phyloP scores from a whole-genome alignment of 2,329 filamentous ascomycete species.

The Aspergillus aculeatinus region DNA sequence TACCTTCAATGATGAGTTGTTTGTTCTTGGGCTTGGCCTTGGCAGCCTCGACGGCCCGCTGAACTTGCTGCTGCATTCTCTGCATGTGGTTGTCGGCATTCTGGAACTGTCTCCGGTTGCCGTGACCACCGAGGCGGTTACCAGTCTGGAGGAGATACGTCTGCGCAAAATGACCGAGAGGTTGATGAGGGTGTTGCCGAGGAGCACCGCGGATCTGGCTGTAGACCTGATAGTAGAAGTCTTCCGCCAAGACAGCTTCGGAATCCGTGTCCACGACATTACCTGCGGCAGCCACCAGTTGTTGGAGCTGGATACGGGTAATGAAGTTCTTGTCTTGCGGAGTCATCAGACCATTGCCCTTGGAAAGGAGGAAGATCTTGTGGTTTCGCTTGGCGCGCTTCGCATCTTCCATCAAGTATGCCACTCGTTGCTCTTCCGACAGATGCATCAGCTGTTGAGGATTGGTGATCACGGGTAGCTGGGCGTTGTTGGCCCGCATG shows the following conservation, averaged over 20 bases:
- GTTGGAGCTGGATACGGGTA: constrained; percentile 93
- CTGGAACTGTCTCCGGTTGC: constrained; percentile 69
- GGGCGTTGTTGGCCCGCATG: constrained; percentile 35
- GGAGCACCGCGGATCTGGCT: constrained; percentile 89
- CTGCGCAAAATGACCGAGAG: constrained; percentile 92
- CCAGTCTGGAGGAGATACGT: constrained; percentile 97
- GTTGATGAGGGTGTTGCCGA: constrained; percentile 87
- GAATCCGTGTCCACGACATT: constrained; percentile 76
- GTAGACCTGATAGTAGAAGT: constrained; percentile 98
- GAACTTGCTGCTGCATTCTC: constrained; percentile 98
- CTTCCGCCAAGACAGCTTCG: constrained; percentile 80
- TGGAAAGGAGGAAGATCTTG: constrained; percentile 91
- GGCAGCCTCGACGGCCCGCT: constrained; percentile 92
- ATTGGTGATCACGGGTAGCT: constrained; percentile 60
- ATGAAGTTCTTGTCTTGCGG: constrained; percentile 99
- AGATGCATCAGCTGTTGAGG: constrained; percentile 73
- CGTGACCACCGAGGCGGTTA: constrained; percentile 68
- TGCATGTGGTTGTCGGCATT: constrained; percentile 96
- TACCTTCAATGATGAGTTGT: constrained; percentile 93
- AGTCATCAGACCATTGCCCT: constrained; percentile 97
- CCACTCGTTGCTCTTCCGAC: constrained; percentile 78
- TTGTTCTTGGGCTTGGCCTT: constrained; percentile 98
- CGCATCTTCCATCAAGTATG: constrained; percentile 85
- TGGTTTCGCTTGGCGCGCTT: constrained; percentile 96
- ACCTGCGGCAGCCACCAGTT: constrained; percentile 88